Base-by-base conservation (phyloP, 441 rosid genomes). In the Syzygium syzygioides region DNA sequence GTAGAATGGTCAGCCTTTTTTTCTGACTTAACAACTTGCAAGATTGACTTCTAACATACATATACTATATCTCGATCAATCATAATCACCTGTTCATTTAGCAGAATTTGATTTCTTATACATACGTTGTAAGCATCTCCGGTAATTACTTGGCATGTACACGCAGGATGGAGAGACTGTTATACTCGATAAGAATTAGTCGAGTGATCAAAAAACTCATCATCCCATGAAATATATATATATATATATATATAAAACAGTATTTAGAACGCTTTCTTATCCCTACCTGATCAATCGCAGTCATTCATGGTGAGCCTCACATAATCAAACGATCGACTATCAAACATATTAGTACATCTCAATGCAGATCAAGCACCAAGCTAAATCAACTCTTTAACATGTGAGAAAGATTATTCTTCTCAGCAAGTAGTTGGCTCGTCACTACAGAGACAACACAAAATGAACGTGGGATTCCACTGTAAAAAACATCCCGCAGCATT, bases 81-180 rank as follows among this genome's bases (percentile, higher is more conserved):
- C 26, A 19, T 11, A 9, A 15, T 20, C 28, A 2, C 28, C 20
- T 34, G 48, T 71, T 71, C 80, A 20, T 71, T 71, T 20, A 10
- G 80, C 48, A 34, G 28, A 34, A 34, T 12, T 34, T 19, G 79
- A 66, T 41, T 66, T 66, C 13, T 32, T 7, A 32, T 66, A 20
- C 79, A 66, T 9, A 66, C 18, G 3, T 18, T 3, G 13, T 66
- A 71, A 71, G 79, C 48, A 5, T 34, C 25, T 68, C 4, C 0
- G 4, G 41, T 34, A 71, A 34, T 20, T 71, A 71, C 14, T 34
- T 34, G 0, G 8, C 34, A 0, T 10, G 6, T 37, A 4, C 1
- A 2, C 5, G 5, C 1, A 0, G 4, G 2, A 68, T 19, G 79
- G 48, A 34, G 48, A 19, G 48, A 34, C 15, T 2, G 1, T 71